These are phyloP conservation scores for Silene conica DNA, from an alignment of 148 eudicot species.

Conservation along the genomic window DNA sequence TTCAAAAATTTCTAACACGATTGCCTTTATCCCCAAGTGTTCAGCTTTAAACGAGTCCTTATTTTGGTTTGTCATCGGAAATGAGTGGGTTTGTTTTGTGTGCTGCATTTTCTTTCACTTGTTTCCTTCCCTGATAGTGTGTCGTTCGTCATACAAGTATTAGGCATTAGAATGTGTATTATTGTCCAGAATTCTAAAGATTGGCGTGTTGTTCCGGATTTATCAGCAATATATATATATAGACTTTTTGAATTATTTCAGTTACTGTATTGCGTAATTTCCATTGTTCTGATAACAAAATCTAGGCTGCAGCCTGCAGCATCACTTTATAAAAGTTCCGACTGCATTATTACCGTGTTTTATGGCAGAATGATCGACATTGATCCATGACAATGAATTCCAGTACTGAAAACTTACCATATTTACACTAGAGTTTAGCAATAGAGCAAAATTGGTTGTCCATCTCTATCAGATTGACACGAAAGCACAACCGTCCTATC, in stretches of 20 bases:
- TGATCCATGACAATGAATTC: too few species aligned
- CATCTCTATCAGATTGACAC: not conserved
- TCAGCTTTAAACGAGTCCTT: not conserved
- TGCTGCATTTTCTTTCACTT: not conserved
- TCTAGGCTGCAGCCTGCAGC: too few species aligned
- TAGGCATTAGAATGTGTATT: slow-evolving; percentile 15
- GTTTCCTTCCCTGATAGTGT: not conserved
- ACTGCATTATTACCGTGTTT: not conserved
- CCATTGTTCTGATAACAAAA: too few species aligned
- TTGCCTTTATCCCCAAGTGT: slow-evolving; percentile 18
- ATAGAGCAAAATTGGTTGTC: not conserved
- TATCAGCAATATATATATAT: slow-evolving; percentile 9
- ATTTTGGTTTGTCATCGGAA: slow-evolving; percentile 23
- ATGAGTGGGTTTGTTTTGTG: slow-evolving; percentile 9
- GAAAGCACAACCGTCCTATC: not conserved
- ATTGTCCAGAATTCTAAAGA: slow-evolving; percentile 13
- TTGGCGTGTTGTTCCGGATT: slow-evolving; percentile 19
- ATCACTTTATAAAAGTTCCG: not conserved
- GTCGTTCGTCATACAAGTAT: slow-evolving; percentile 6
- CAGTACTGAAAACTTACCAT: not conserved
- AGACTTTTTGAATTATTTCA: not conserved
- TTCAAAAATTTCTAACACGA: slow-evolving; percentile 20
- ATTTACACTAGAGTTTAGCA: not conserved
- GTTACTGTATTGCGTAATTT: not conserved
- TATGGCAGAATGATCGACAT: too few species aligned